Base-by-base conservation (phyloP, 768 basidiomycete species). In the Hericium coralloides region DNA sequence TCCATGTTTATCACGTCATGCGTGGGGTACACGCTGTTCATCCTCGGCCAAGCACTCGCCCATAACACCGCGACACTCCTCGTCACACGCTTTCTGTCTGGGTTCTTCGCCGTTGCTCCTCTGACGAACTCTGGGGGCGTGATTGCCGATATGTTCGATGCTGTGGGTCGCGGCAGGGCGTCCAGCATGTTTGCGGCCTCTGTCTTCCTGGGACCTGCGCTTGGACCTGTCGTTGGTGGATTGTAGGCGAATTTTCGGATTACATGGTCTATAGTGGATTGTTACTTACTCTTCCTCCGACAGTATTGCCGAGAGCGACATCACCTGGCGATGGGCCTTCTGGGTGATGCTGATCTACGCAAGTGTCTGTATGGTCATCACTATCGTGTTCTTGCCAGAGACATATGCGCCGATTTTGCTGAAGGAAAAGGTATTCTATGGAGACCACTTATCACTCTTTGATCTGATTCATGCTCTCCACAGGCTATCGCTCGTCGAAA, bases 121-220 rank as follows among this genome's bases (percentile, higher is more conserved):
- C 54, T 68, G 26, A 66, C 65, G 14, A 64, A 59, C 39, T 38
- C 52, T 7, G 58, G 58, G 1, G 64, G 65, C 0, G 56, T 68
- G 41, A 63, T 67, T 15, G 63, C 66, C 15, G 67, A 67, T 49
- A 59, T 67, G 25, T 68, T 65, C 63, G 59, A 66, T 41, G 52
- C 67, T 10, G 38, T 57, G 26, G 60, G 48, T 10, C 52, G 67
- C 6, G 67, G 67, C 18, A 60, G 59, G 12, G 64, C 67, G 1
- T 49, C 59, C 23, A 61, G 62, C 50, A 22, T 66, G 39, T 61
- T 64, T 36, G 54, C 55, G 3, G 52, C 64, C 20, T 6, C 55
- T n/a, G 47, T 64, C 22, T 66, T 68, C 43, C 39, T 66, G 1
- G 67, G 67, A 2, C 67, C 67, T 4, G 62, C 61, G 10, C 41